A percentile compares a stretch with the other conserved stretches of the same genome.
Evolutionary conservation across 345 rosid species (phyloP).

Genomic region (Euclidium syriacum): DNA sequence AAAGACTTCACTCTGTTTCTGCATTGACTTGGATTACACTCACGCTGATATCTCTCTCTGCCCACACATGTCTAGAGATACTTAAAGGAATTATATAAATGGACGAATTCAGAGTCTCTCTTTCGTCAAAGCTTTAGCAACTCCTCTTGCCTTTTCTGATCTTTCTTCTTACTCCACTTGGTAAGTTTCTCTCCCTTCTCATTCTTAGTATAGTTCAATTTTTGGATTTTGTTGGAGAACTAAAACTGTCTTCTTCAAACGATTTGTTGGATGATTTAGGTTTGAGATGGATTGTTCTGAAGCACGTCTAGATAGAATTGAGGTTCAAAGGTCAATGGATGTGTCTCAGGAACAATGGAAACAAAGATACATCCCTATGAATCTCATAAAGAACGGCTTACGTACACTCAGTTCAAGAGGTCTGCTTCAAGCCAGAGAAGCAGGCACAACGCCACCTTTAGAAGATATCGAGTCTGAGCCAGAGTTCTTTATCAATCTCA

Average conservation of each 20-base stretch:
- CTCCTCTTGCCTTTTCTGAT: neutral
- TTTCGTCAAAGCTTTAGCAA: neutral
- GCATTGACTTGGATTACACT: too few species aligned
- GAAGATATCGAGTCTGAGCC: neutral
- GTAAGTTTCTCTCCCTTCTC: neutral
- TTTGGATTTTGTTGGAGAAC: neutral
- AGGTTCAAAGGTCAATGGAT: neutral
- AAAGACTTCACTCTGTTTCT: too few species aligned
- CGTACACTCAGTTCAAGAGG: too few species aligned
- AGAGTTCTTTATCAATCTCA: neutral
- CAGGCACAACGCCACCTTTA: too few species aligned
- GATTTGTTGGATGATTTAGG: neutral
- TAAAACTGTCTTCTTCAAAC: neutral
- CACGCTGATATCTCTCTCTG: too few species aligned
- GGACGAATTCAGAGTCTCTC: neutral
- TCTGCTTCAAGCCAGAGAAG: too few species aligned
- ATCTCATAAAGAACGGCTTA: neutral
- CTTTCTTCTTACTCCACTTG: too few species aligned
- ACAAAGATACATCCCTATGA: neutral
- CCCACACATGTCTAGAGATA: too few species aligned
- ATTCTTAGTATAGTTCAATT: too few species aligned
- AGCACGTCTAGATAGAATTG: too few species aligned
- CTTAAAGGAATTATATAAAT: too few species aligned
- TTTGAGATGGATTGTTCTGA: neutral
- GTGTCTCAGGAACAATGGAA: neutral